These are phyloP conservation scores for Capsella rubella DNA, from an alignment of 441 rosid genomes.

Conservation along the genomic window DNA sequence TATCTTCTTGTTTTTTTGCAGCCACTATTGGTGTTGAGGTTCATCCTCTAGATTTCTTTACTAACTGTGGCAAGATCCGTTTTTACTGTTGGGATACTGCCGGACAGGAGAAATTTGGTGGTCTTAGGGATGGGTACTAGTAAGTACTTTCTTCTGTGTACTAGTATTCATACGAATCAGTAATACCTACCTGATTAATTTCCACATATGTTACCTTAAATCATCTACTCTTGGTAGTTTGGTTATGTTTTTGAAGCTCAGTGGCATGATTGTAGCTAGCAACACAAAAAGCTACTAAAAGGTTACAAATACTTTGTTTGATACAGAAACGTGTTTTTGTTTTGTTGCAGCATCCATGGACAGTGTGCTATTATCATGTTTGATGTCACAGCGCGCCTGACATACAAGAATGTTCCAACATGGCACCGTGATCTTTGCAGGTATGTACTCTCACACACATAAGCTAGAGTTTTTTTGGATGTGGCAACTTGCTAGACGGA, in stretches of 20 bases:
- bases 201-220: background rate
- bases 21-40: constrained; percentile 87
- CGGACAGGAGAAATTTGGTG: constrained; percentile 74
- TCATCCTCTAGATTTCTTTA: constrained; percentile 75
- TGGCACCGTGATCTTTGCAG: constrained; percentile 96
- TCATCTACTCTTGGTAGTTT: background rate
- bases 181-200: background rate
- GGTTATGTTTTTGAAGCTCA: background rate
- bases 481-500: background rate
- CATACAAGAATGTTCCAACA: constrained; percentile 86
- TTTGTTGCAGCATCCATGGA: constrained; percentile 78
- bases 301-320: background rate
- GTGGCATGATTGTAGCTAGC: background rate
- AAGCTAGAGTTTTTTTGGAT: constrained; percentile 3
- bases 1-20: constrained; percentile 16
- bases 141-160: constrained; percentile 44
- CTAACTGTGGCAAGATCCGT: constrained; percentile 69
- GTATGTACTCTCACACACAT: background rate
- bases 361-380: constrained; percentile 94
- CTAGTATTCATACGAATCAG: too few relatives aligned
- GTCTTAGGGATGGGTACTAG: constrained; percentile 80
- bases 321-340: background rate
- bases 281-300: background rate
- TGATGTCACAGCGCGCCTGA: constrained; percentile 85
- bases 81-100: constrained; percentile 84